These are phyloP conservation scores for Ascochyta rabiei DNA, from an alignment of 2,329 filamentous ascomycete species.

Conservation along the genomic window DNA sequence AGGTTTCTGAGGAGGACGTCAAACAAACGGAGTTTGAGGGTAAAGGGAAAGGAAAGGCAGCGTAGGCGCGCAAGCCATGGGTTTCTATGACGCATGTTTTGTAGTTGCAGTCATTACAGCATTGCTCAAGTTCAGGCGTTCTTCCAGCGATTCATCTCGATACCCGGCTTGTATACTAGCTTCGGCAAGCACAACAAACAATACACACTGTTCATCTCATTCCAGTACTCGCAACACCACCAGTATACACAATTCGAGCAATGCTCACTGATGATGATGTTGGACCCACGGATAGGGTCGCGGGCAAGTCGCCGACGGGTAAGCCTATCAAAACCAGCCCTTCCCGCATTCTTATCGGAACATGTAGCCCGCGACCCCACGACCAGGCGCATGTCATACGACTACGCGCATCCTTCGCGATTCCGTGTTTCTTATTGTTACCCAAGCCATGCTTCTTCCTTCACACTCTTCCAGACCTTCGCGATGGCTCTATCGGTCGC, in stretches of 20 bases:
- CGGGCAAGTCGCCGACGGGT: slow-evolving; percentile 13
- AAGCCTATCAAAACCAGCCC: slow-evolving; percentile 11
- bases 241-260: neutral
- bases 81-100: neutral
- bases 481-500: slow-evolving; percentile 23
- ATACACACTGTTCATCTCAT: neutral
- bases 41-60: slow-evolving; percentile 53
- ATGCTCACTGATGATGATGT: neutral
- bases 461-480: slow-evolving; percentile 1
- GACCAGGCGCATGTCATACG: slow-evolving; percentile 27
- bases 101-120: neutral
- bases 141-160: slow-evolving; percentile 12
- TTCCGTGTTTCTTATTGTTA: slow-evolving; percentile 17
- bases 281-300: slow-evolving; percentile 1
- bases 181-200: slow-evolving; percentile 1
- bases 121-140: slow-evolving; percentile 7
- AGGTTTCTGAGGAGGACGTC: slow-evolving; percentile 42
- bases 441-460: slow-evolving; percentile 13
- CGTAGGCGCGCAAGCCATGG: neutral
- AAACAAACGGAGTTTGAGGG: slow-evolving; percentile 40
- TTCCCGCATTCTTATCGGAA: slow-evolving; percentile 27
- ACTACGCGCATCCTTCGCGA: slow-evolving; percentile 17
- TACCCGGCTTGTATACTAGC: slow-evolving; percentile 13
- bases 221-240: neutral
- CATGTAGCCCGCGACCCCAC: slow-evolving; percentile 22